A percentile compares a stretch with the other conserved stretches of the same genome.
phyloP scores from a whole-genome alignment of 2,329 filamentous ascomycete species.

The Exserohilum turcica region DNA sequence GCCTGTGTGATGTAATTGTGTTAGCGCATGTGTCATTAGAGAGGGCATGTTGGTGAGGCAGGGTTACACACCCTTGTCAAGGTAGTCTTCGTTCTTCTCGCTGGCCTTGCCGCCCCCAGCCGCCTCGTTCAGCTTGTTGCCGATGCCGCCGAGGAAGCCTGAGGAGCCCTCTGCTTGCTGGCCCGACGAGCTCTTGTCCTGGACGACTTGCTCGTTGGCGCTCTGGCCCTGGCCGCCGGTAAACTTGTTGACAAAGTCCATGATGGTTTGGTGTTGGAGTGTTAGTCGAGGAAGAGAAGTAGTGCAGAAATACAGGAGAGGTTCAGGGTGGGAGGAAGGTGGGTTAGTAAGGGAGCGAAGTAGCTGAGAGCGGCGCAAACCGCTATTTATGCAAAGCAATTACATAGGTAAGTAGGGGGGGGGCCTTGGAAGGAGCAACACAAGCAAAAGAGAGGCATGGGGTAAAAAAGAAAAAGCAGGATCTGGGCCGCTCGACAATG shows the following conservation, averaged over 20 bases:
- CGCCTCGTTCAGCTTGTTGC: conserved; percentile 71
- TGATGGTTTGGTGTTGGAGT: conserved; percentile 22
- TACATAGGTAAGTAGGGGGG: too few relatives aligned
- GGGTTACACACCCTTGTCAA: conserved; percentile 80
- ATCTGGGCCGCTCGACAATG: conserved; percentile 4
- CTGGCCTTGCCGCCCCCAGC: conserved; percentile 74
- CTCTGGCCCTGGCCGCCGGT: conserved; percentile 45
- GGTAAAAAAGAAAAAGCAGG: conserved; percentile 7
- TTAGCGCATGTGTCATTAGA: too few relatives aligned
- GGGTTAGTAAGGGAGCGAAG: too few relatives aligned
- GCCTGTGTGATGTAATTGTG: conserved; percentile 55
- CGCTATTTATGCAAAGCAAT: too few relatives aligned
- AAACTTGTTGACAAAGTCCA: conserved; percentile 57
- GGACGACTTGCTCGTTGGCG: conserved; percentile 39
- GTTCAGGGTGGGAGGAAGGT: too few relatives aligned
- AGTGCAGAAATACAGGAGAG: too few relatives aligned
- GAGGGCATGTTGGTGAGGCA: too few relatives aligned
- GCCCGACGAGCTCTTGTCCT: conserved; percentile 36
- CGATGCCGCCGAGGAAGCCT: conserved; percentile 63
- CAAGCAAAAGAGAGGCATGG: neutral
- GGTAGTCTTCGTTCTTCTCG: conserved; percentile 81
- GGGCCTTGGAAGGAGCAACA: neutral
- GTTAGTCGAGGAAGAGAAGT: neutral
- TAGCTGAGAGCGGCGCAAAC: neutral
- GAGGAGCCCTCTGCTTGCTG: conserved; percentile 41